A percentile compares a stretch with the other conserved stretches of the same genome.
These are phyloP conservation scores for Tieghemostelium lacteum DNA, from an alignment of 78 protist genomes.

Conservation along the genomic window DNA sequence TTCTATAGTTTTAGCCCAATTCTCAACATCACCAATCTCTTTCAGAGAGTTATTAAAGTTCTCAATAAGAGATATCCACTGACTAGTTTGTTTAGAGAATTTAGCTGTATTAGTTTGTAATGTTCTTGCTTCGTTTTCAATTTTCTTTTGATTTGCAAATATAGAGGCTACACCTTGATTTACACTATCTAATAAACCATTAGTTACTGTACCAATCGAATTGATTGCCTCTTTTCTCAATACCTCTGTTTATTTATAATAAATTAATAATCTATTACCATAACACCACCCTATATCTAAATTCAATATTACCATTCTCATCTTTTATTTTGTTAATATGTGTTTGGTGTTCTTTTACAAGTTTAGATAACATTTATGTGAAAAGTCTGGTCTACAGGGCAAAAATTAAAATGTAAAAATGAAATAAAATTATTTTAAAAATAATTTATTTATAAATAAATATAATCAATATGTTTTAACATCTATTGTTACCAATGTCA, in stretches of 20 bases:
- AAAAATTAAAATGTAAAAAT: too few species aligned
- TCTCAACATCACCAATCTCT: constrained; percentile 85
- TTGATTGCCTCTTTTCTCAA: constrained; percentile 58
- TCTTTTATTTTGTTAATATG: constrained; percentile 55
- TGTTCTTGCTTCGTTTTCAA: constrained; percentile 70
- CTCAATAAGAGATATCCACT: constrained; percentile 60
- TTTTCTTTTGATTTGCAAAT: constrained; percentile 79
- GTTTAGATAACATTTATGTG: constrained; percentile 51
- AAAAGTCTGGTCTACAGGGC: too few species aligned
- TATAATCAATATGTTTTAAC: too few species aligned
- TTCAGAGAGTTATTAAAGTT: constrained; percentile 72
- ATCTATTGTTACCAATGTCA: too few species aligned
- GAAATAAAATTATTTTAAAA: too few species aligned
- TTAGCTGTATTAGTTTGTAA: constrained; percentile 59
- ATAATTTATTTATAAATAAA: too few species aligned
- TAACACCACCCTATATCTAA: neutral
- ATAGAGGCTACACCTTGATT: constrained; percentile 79
- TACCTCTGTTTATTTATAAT: constrained; percentile 8
- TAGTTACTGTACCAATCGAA: constrained; percentile 61
- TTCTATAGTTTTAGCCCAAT: constrained; percentile 82
- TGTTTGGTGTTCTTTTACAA: constrained; percentile 74
- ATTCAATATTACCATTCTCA: constrained; percentile 67
- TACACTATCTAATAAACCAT: constrained; percentile 72
- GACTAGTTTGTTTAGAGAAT: constrained; percentile 78
- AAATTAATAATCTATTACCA: neutral